These are phyloP conservation scores for Acanthamoeba castellanii DNA, from an alignment of 208 protist genomes.

Conservation along the genomic window DNA sequence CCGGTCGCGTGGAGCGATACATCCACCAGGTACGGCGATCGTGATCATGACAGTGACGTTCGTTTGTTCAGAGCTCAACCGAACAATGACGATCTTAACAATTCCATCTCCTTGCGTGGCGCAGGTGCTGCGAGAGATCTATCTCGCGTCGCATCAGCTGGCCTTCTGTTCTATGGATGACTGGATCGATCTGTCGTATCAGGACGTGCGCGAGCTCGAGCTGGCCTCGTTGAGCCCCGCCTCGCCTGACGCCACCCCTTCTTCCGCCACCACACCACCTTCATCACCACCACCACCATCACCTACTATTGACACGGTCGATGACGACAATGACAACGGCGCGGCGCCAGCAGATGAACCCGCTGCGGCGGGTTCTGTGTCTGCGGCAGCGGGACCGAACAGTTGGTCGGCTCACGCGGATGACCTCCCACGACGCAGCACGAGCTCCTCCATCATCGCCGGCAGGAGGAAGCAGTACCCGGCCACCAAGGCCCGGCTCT, in stretches of 20 bases:
- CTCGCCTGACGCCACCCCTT: neutral
- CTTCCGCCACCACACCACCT: neutral
- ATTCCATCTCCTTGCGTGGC: neutral
- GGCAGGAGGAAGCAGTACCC: neutral
- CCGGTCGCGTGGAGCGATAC: neutral
- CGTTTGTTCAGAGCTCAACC: neutral
- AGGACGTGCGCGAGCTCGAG: conserved; percentile 28
- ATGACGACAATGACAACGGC: neutral
- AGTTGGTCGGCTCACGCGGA: neutral
- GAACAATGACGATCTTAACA: too few species aligned
- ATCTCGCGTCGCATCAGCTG: conserved; percentile 14
- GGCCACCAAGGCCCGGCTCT: conserved; percentile 1
- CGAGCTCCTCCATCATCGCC: neutral
- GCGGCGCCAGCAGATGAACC: neutral
- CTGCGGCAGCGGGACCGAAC: neutral
- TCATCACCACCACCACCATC: neutral
- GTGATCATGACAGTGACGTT: neutral
- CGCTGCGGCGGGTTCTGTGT: neutral
- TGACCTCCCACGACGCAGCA: neutral
- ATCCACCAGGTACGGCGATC: neutral
- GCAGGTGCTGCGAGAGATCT: conserved; percentile 21
- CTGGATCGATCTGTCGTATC: conserved; percentile 37
- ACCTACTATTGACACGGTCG: neutral
- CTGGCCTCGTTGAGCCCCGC: neutral
- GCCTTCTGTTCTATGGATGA: conserved; percentile 7